Conservation (phyloP, 2,329 filamentous ascomycete genomes). For the Penicillium sp. region DNA sequence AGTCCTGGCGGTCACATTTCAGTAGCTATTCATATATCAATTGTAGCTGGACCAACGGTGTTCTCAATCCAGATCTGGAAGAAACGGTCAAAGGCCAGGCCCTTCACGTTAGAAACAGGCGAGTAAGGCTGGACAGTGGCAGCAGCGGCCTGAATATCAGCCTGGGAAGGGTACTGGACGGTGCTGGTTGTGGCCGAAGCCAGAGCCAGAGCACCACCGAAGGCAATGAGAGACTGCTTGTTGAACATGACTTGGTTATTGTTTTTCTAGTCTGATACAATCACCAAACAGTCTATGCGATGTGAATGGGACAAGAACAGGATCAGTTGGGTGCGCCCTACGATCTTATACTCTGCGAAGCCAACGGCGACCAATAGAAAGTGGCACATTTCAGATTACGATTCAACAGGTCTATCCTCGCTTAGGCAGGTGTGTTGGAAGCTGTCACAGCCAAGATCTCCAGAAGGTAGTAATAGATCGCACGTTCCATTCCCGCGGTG, state of each 20-base stretch:
- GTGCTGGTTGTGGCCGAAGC: slow-evolving; percentile 28
- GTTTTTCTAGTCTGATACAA: background rate
- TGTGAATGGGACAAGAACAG: no score
- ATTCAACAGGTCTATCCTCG: no score
- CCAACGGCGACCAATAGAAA: no score
- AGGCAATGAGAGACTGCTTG: slow-evolving; percentile 51
- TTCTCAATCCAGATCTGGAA: slow-evolving; percentile 77
- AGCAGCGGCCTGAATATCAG: slow-evolving; percentile 32
- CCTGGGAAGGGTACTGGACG: slow-evolving; percentile 25
- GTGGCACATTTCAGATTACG: no score
- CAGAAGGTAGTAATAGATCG: no score
- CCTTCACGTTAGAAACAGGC: slow-evolving; percentile 64
- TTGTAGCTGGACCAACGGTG: slow-evolving; percentile 47
- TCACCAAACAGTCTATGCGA: no score
- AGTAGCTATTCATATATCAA: background rate
- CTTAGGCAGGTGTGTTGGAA: no score
- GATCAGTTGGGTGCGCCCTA: background rate
- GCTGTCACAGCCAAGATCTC: no score
- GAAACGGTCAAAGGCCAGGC: slow-evolving; percentile 69
- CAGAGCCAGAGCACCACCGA: slow-evolving; percentile 24
- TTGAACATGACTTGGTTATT: slow-evolving; percentile 40
- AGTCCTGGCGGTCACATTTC: slow-evolving; percentile 50
- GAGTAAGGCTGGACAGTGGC: slow-evolving; percentile 61
- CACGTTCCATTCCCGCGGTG: no score
- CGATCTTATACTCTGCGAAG: background rate